Conservation (phyloP, 2,329 filamentous ascomycete species). For the Alternaria triticina region DNA sequence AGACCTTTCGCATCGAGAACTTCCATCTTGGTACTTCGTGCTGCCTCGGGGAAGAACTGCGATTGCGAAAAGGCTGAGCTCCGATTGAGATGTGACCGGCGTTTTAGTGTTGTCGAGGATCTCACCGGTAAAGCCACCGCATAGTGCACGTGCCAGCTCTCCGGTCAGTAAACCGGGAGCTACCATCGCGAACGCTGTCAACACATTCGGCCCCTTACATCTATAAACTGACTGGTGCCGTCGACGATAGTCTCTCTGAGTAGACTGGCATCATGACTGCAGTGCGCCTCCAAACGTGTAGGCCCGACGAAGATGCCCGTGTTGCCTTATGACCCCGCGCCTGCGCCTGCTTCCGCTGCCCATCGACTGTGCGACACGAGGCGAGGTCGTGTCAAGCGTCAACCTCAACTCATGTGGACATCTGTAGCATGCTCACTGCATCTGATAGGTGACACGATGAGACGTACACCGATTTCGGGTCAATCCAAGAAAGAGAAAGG, state of each 20-base stretch:
- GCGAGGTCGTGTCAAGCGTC: background rate
- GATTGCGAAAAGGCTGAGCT: slow-evolving; percentile 11
- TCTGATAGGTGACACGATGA: slow-evolving; percentile 7
- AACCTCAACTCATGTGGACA: background rate
- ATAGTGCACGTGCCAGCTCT: slow-evolving; percentile 6
- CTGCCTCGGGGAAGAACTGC: slow-evolving; percentile 15
- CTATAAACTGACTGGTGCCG: background rate
- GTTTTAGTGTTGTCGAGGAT: slow-evolving; percentile 17
- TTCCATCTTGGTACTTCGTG: slow-evolving; percentile 28
- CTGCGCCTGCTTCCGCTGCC: slow-evolving; percentile 3
- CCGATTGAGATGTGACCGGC: slow-evolving; percentile 10
- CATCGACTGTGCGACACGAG: slow-evolving; percentile 6
- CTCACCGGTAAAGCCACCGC: slow-evolving; percentile 21
- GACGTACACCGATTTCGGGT: slow-evolving; percentile 10
- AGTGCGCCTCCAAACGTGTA: background rate
- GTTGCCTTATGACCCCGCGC: slow-evolving; percentile 4
- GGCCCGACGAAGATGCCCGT: background rate
- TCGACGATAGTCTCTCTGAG: background rate
- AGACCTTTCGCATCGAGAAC: slow-evolving; percentile 36
- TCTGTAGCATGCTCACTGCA: slow-evolving; percentile 1
- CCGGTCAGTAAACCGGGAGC: slow-evolving; percentile 13
- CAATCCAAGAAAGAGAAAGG: slow-evolving; percentile 6
- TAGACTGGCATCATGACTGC: background rate
- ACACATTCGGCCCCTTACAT: slow-evolving; percentile 6
- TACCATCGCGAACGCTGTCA: background rate